Evolutionary conservation across 2,329 filamentous ascomycete genomes (phyloP).

Genomic region (Cadophora gregata): DNA sequence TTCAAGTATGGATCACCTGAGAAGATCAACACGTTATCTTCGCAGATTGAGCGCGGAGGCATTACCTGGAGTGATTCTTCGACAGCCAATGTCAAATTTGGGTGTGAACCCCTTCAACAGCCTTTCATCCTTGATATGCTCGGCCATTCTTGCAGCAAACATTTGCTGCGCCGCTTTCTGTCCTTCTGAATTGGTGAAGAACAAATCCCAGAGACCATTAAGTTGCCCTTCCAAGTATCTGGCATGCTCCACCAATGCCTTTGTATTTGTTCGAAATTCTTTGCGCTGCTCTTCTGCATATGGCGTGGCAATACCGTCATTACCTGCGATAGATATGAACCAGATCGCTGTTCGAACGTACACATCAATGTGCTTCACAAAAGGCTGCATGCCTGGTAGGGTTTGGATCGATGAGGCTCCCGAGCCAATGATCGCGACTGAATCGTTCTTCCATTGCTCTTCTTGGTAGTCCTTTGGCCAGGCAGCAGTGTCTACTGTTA

Average conservation of each 20-base stretch:
- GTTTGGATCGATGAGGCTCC: slow-evolving; percentile 48
- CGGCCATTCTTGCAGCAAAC: slow-evolving; percentile 52
- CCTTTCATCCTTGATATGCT: slow-evolving; percentile 57
- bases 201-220: slow-evolving; percentile 53
- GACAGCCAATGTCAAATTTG: slow-evolving; percentile 51
- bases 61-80: slow-evolving; percentile 49
- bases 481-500: slow-evolving; percentile 48
- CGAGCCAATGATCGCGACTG: slow-evolving; percentile 49
- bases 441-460: slow-evolving; percentile 38
- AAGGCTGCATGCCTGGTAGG: slow-evolving; percentile 47
- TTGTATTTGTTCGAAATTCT: slow-evolving; percentile 50
- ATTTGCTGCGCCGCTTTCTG: slow-evolving; percentile 49
- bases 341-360: slow-evolving; percentile 58
- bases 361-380: slow-evolving; percentile 52
- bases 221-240: slow-evolving; percentile 46
- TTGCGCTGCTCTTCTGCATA: slow-evolving; percentile 51
- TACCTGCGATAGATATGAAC: slow-evolving; percentile 53
- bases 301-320: slow-evolving; percentile 51
- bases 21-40: slow-evolving; percentile 20
- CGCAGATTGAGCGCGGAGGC: slow-evolving; percentile 9
- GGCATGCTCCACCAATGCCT: slow-evolving; percentile 33
- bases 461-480: slow-evolving; percentile 48
- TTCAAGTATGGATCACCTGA: slow-evolving; percentile 56
- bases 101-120: slow-evolving; percentile 49
- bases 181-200: slow-evolving; percentile 50